Percentiles rank a stretch among this genome's conserved stretches.
These are phyloP conservation scores for Cladochytrium replicatum DNA, from an alignment of 192 early-diverging fungal genomes.

Conservation along the genomic window DNA sequence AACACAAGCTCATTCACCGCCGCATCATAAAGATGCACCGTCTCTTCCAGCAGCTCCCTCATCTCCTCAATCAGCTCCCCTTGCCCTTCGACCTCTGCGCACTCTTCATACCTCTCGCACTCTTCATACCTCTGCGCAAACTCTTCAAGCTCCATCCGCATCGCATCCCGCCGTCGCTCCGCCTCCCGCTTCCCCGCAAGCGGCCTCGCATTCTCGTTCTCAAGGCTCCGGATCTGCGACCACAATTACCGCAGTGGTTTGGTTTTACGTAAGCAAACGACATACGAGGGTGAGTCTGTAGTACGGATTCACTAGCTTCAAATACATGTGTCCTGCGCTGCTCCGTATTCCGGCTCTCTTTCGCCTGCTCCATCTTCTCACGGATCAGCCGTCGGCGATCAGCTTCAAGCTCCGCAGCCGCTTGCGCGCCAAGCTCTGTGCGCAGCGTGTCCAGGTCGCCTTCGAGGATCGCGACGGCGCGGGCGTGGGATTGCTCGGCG, in stretches of 20 bases:
- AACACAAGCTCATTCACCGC: neutral
- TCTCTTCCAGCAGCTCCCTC: conserved; percentile 28
- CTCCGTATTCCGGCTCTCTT: conserved; percentile 6
- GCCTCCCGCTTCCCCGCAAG: conserved; percentile 1
- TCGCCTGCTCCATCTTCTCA: conserved; percentile 2
- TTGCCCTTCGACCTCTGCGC: conserved; percentile 2
- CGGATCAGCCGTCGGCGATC: conserved; percentile 13
- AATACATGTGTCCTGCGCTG: conserved; percentile 9
- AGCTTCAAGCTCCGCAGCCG: conserved; percentile 13
- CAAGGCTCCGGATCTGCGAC: conserved; percentile 9
- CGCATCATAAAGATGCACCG: conserved; percentile 1
- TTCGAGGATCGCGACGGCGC: conserved; percentile 20
- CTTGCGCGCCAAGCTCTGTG: conserved; percentile 9
- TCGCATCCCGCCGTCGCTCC: neutral
- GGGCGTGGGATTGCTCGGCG: conserved; percentile 17
- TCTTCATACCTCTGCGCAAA: neutral
- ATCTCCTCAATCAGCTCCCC: conserved; percentile 15
- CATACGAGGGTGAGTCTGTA: no score
- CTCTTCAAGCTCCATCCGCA: conserved; percentile 7
- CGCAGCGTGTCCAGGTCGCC: conserved; percentile 24
- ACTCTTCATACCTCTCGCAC: conserved; percentile 1
- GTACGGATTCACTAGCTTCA: no score
- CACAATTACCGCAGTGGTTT: no score
- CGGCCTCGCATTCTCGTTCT: conserved; percentile 4
- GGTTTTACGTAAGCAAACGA: no score